These are phyloP conservation scores for Apiospora saccharicola DNA, from an alignment of 2,329 filamentous ascomycete genomes.

Conservation along the genomic window DNA sequence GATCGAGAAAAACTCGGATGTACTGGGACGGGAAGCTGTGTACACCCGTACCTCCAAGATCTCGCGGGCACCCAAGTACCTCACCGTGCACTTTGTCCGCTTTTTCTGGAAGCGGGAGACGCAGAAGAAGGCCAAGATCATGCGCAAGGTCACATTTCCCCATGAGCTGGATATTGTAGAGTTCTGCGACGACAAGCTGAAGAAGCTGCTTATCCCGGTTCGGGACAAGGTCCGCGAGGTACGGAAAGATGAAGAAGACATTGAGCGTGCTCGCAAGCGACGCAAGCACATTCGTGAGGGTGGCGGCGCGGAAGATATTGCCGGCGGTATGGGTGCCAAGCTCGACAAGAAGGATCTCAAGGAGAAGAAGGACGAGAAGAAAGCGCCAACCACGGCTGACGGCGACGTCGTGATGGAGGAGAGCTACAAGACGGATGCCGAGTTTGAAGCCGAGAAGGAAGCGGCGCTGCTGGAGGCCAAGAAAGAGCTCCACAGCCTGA, in stretches of 20 bases:
- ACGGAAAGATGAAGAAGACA: constrained; percentile 92
- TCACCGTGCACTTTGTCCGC: constrained; percentile 95
- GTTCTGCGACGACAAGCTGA: constrained; percentile 92
- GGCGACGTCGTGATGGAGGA: constrained; percentile 77
- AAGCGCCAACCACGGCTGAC: constrained; percentile 55
- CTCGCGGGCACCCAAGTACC: constrained; percentile 88
- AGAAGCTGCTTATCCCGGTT: constrained; percentile 84
- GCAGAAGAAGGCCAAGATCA: constrained; percentile 99
- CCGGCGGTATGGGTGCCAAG: constrained; percentile 57
- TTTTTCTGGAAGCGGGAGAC: constrained; percentile 98
- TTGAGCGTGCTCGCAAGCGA: constrained; percentile 89
- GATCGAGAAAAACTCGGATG: constrained; percentile 86
- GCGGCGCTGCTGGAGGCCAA: constrained; percentile 80
- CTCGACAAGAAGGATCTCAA: constrained; percentile 54
- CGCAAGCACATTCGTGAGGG: constrained; percentile 73
- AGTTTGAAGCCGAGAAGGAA: constrained; percentile 86
- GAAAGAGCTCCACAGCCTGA: constrained; percentile 83
- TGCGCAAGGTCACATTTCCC: constrained; percentile 97
- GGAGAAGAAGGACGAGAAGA: constrained; percentile 48
- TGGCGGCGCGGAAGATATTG: constrained; percentile 54
- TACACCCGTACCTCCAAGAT: constrained; percentile 96
- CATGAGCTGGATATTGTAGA: constrained; percentile 92
- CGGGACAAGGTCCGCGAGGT: constrained; percentile 95
- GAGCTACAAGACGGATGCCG: constrained; percentile 90
- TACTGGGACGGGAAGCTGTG: constrained; percentile 76